Percentiles rank a stretch among this genome's conserved stretches.
phyloP scores from a whole-genome alignment of 2,329 filamentous ascomycete genomes.

The Berkeleyomyces basicola region DNA sequence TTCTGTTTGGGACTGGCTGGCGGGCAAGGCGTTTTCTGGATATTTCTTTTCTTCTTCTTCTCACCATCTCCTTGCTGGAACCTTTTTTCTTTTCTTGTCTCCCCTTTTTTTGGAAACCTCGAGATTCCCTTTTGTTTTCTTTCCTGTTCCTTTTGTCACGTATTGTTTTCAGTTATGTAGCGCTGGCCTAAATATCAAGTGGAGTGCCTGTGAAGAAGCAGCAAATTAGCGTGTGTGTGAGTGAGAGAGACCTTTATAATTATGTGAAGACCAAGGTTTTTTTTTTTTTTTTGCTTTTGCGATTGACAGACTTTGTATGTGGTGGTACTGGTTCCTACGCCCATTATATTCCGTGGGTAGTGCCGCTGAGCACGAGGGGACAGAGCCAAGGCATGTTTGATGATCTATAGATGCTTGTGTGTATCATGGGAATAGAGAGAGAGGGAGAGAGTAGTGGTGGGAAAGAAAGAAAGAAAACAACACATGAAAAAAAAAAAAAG shows the following conservation, averaged over 20 bases:
- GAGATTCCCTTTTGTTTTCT: neutral
- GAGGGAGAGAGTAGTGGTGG: neutral
- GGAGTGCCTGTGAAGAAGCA: too few species aligned
- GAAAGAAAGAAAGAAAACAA: neutral
- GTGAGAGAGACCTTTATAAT: neutral
- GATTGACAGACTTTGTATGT: neutral
- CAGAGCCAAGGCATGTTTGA: too few species aligned
- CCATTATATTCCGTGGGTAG: neutral
- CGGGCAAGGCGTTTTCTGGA: constrained; percentile 16
- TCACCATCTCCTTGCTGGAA: neutral
- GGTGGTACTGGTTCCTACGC: neutral
- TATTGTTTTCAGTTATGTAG: neutral
- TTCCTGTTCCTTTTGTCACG: neutral
- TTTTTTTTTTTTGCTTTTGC: neutral
- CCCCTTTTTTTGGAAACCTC: neutral
- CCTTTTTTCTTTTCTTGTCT: neutral
- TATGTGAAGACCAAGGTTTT: neutral
- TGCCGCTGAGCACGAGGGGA: too few species aligned
- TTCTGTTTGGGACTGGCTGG: constrained; percentile 3
- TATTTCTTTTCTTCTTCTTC: constrained; percentile 6
- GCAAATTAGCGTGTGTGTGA: constrained; percentile 2
- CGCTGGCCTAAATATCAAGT: neutral
- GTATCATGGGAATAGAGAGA: neutral
- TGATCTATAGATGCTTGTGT: neutral
- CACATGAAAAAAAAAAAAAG: neutral